A percentile compares a stretch with the other conserved stretches of the same genome.
Conservation (phyloP, 352 stramenopile genomes). For the Globisporangium heterothallicum region DNA sequence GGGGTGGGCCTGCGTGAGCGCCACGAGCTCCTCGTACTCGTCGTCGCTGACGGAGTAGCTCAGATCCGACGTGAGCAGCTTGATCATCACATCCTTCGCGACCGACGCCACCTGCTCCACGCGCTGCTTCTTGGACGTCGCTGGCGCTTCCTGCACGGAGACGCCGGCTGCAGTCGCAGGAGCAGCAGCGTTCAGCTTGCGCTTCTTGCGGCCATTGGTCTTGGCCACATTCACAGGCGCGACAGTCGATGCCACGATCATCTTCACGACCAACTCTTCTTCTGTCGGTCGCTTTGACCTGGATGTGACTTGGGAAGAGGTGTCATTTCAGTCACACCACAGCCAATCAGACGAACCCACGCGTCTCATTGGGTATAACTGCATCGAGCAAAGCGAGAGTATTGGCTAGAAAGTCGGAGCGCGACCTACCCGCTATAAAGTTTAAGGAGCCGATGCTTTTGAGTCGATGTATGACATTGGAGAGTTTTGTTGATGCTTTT, state of each 20-base stretch:
- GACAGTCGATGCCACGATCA: background rate
- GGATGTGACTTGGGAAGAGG: background rate
- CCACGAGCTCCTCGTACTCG: constrained; percentile 69
- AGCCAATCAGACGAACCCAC: constrained; percentile 1
- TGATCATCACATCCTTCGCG: constrained; percentile 71
- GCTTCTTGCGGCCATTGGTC: constrained; percentile 1
- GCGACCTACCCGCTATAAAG: no score
- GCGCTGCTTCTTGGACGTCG: constrained; percentile 52
- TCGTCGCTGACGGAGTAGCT: constrained; percentile 46
- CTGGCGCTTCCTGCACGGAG: background rate
- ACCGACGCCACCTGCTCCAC: constrained; percentile 51
- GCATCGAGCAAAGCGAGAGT: background rate
- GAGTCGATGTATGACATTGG: no score
- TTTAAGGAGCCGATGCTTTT: no score
- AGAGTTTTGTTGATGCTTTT: no score
- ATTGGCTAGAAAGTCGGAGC: constrained; percentile 5
- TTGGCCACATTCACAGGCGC: background rate
- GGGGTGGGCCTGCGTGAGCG: constrained; percentile 51
- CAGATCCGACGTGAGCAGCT: constrained; percentile 43
- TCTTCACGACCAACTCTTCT: no score
- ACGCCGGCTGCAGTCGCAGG: background rate
- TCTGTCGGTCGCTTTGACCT: no score
- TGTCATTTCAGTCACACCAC: background rate
- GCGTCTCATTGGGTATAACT: background rate
- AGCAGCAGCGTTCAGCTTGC: constrained; percentile 4